Base-by-base conservation (phyloP, 305 asterid species). In the Galium porrigens region DNA sequence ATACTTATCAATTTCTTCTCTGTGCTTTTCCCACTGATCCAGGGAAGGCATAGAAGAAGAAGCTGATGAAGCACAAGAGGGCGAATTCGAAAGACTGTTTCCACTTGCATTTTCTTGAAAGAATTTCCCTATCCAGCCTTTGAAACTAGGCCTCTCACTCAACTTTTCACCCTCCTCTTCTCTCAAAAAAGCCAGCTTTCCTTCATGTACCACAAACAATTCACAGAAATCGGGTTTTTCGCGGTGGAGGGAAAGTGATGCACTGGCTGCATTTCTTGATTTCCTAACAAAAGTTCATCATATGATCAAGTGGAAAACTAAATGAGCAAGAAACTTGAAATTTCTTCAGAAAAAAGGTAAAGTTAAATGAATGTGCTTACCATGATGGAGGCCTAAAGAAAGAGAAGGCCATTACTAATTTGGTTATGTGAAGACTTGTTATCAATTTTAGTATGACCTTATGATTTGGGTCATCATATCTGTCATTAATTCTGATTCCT, bases 221-320 rank as follows among this genome's bases (percentile, higher is more conserved):
- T 85, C 82, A 53, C 94, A 85, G 63, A 29, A 83, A 41, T 64
- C 75, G 20, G 95, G 89, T 69, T 85, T 87, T n/a, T 81, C 75
- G n/a, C 75, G 74, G 63, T 78, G 75, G 48, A 87, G 75, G 30
- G 78, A 72, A 63, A 67, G 78, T 39, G 84, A 66, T 68, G 85
- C 88, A 55, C 80, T 84, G 3, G 81, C 70, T 4, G 85, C 82
- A 64, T 75, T 72, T 68, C 81, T 84, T 29, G 86, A 83, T 79
- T 82, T 87, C 94, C 95, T 85, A 58, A 64, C 36, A 3, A 30
- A 20, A 68, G 54, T 25, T 37, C 15, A 6, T 48, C n/a, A n/a
- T 25, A 53, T 29, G 7, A 56, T 27, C 15, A 53, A 53, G 32
- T 20, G 14, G 30, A 52, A 12, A 33, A 58, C 20, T 18, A 12